phyloP scores from a whole-genome alignment of 1,139 yeast species.

The Diutina mesorugosa region DNA sequence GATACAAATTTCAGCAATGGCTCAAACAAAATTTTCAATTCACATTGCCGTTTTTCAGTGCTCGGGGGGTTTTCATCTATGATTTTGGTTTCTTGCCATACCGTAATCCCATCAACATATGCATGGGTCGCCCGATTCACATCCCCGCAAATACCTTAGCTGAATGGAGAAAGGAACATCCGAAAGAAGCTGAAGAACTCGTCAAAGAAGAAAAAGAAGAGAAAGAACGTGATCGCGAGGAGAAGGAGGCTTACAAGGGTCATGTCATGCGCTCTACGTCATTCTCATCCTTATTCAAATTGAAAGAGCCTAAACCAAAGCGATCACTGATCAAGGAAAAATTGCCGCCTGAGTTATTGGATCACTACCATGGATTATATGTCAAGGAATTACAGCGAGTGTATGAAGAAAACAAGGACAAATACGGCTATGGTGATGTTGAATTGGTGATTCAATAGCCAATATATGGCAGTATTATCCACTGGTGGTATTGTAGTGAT shows the following conservation, averaged over 20 bases:
- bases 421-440: conserved; percentile 40
- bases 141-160: conserved; percentile 30
- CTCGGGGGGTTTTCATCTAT: conserved; percentile 84
- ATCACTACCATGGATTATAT: conserved; percentile 62
- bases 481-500: too few species aligned
- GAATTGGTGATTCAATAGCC: conserved; percentile 23
- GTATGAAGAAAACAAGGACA: conserved; percentile 57
- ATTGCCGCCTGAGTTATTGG: conserved; percentile 35
- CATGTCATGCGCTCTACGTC: conserved; percentile 7
- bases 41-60: conserved; percentile 84
- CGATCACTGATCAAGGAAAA: conserved; percentile 7
- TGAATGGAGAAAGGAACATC: not conserved
- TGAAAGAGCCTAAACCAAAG: not conserved
- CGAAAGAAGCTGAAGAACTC: conserved; percentile 5
- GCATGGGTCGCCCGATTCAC: conserved; percentile 71
- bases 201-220: conserved; percentile 3
- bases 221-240: conserved; percentile 9
- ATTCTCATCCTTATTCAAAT: not conserved
- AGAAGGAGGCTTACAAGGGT: conserved; percentile 7
- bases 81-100: conserved; percentile 88
- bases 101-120: conserved; percentile 67
- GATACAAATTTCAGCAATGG: conserved; percentile 51
- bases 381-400: conserved; percentile 53
- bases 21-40: conserved; percentile 63
- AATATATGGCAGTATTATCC: too few species aligned